Percentiles rank a stretch among this genome's conserved stretches.
Evolutionary conservation across 345 rosid species (phyloP).

Genomic region (Garcia nutans): DNA sequence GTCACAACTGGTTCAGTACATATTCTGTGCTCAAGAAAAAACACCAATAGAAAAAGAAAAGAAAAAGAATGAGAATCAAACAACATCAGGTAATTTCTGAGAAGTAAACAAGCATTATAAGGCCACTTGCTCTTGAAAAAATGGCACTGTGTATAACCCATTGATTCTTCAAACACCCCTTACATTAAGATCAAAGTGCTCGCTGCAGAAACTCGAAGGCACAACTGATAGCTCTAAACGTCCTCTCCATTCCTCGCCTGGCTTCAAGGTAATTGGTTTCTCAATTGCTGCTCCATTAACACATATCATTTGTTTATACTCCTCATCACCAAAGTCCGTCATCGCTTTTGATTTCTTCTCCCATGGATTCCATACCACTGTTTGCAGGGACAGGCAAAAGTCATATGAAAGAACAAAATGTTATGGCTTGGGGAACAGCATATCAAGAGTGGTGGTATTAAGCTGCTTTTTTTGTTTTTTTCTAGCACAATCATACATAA

Average conservation of each 20-base stretch:
- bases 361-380: slow-evolving; percentile 37
- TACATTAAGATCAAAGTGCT: slow-evolving; percentile 21
- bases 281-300: slow-evolving; percentile 24
- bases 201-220: slow-evolving; percentile 31
- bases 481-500: not conserved
- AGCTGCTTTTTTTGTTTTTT: too few relatives aligned
- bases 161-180: slow-evolving; percentile 2
- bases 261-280: slow-evolving; percentile 28
- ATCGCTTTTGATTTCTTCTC: slow-evolving; percentile 31
- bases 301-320: slow-evolving; percentile 26
- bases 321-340: slow-evolving; percentile 26
- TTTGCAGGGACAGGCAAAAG: not conserved
- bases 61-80: too few relatives aligned
- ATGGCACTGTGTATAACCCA: too few relatives aligned
- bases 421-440: too few relatives aligned
- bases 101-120: too few relatives aligned
- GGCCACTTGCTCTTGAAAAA: not conserved
- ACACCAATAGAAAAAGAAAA: too few relatives aligned
- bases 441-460: too few relatives aligned
- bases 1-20: too few relatives aligned
- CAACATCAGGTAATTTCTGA: too few relatives aligned
- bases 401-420: not conserved
- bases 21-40: too few relatives aligned
- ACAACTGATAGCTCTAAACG: slow-evolving; percentile 27
- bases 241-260: slow-evolving; percentile 32